Conservation (phyloP, 768 basidiomycete species). For the Pisolithus sp. region DNA sequence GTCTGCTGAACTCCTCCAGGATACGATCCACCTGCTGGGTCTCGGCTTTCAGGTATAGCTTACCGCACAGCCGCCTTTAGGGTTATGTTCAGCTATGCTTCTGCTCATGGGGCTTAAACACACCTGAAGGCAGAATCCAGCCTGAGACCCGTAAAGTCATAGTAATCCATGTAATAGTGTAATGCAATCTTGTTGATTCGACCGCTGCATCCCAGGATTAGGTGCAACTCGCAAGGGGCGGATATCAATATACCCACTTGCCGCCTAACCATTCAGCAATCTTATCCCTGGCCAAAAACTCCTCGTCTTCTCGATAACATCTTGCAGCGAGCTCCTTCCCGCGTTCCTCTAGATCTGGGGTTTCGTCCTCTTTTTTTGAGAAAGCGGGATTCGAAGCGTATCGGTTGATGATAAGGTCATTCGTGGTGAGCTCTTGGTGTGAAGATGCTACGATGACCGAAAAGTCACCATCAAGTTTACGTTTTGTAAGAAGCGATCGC, state of each 20-base stretch:
- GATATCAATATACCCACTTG: constrained; percentile 52
- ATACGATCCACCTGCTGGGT: constrained; percentile 98
- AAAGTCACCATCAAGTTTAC: background rate
- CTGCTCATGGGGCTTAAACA: constrained; percentile 7
- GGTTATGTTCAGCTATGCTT: background rate
- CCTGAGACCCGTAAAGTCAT: constrained; percentile 78
- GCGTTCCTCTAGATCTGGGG: constrained; percentile 50
- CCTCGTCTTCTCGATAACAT: constrained; percentile 84
- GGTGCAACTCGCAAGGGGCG: background rate
- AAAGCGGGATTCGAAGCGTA: constrained; percentile 35
- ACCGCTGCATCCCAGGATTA: constrained; percentile 41
- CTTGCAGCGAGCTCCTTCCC: constrained; percentile 69
- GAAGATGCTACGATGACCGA: constrained; percentile 29
- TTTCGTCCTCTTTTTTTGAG: constrained; percentile 40
- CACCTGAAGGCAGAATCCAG: constrained; percentile 90
- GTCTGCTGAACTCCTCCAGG: constrained; percentile 81
- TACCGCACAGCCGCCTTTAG: constrained; percentile 76
- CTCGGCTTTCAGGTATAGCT: constrained; percentile 90
- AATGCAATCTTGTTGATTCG: constrained; percentile 70
- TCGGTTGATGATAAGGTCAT: constrained; percentile 41
- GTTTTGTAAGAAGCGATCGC: constrained; percentile 9
- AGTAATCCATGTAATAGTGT: constrained; percentile 77
- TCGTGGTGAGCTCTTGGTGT: constrained; percentile 51
- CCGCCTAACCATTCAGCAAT: constrained; percentile 97
- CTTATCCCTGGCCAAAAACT: constrained; percentile 80